phyloP scores from a whole-genome alignment of 345 rosid genomes.

The Clarkia xantiana region DNA sequence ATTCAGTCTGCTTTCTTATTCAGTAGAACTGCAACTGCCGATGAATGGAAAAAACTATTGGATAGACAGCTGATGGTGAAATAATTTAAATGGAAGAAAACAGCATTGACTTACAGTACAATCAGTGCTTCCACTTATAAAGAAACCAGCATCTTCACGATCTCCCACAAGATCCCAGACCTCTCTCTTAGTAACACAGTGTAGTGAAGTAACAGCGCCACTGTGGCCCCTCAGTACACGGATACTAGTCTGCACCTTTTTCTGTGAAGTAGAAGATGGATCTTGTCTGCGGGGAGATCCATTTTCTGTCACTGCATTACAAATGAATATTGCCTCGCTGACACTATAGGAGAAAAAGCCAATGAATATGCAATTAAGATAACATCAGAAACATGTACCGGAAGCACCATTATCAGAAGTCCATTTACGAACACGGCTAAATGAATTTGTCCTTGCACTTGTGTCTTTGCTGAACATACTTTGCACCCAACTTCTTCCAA shows the following conservation, averaged over 20 bases:
- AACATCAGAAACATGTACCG: conserved; percentile 22
- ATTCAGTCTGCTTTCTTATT: no score
- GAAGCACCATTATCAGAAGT: conserved; percentile 62
- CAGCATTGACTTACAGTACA: conserved; percentile 40
- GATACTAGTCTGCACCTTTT: conserved; percentile 84
- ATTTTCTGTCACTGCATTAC: conserved; percentile 21
- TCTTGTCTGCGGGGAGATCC: conserved; percentile 48
- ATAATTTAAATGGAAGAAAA: not conserved
- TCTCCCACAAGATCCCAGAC: conserved; percentile 97
- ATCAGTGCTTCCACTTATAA: conserved; percentile 97
- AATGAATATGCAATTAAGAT: not conserved
- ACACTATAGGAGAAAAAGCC: not conserved
- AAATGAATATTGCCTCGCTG: not conserved
- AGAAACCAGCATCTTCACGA: conserved; percentile 99
- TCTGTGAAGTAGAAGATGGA: conserved; percentile 58
- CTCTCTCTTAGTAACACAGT: conserved; percentile 93
- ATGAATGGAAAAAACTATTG: no score
- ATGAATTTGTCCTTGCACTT: conserved; percentile 55
- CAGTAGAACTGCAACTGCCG: no score
- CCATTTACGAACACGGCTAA: conserved; percentile 70
- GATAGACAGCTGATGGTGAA: conserved; percentile 2
- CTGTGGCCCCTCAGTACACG: conserved; percentile 81
- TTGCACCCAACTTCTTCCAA: conserved; percentile 99
- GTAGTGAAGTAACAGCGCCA: conserved; percentile 92
- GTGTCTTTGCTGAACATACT: conserved; percentile 97